Base-by-base conservation (phyloP, 257 asterid species). In the Echium plantagineum region DNA sequence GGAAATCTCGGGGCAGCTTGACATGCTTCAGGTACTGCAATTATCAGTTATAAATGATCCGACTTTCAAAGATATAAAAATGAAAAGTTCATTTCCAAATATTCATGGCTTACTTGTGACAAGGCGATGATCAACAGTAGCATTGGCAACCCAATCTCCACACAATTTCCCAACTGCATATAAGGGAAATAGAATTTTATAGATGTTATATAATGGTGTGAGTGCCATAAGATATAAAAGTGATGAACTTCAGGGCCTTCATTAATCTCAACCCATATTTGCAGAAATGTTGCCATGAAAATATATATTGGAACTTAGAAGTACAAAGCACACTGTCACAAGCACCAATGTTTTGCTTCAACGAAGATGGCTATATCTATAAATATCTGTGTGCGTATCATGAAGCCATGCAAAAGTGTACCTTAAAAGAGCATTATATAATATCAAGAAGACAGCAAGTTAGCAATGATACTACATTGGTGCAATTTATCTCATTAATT, bases 1-100 rank as follows among this genome's bases (percentile, higher is more conserved):
- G 99, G 73, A 86, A 84, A 70, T 89, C 99, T 67, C 96, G 78
- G 65, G 86, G 63, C 19, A 89, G 96, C 65, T 81, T 93, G 32
- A 86, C 76, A 60, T 89, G 90, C 87, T 93, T 93, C 78, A 93
- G 76, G 76, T 93, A 93, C 99, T 93, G 94, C 85, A 80, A 64
- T 63, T 58, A 63, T 51, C 10, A 21, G 59, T 64, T 58, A 55
- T 28, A 35, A 60, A 71, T 76, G 67, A 62, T 71, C 26, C 71
- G 52, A 66, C 49, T 28, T 66, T 76, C 68, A 65, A 60, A 28
- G 53, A 66, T 67, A 63, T 10, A 42, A 35, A 5, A 31, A 19
- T 8, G 21, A 7, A 19, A 19, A 19, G 16, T 2, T 1, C 3
- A 13, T 13, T 0, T 13, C 10, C 9, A 16, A 6, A 53, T n/a